phyloP scores from a whole-genome alignment of 768 basidiomycete genomes.

The Cystoderma amianthinum region DNA sequence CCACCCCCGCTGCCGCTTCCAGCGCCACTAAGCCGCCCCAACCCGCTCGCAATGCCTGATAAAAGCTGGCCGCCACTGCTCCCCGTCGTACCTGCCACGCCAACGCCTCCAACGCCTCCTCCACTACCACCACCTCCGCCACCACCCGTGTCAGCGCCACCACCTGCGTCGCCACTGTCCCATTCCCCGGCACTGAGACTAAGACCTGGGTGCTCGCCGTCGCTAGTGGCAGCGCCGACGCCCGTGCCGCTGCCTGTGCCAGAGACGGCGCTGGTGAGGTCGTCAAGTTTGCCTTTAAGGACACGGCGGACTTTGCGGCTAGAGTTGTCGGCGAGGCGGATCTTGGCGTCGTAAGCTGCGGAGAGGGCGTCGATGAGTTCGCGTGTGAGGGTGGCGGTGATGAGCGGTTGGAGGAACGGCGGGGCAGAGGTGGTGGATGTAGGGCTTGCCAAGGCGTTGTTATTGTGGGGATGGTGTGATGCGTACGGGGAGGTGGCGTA shows the following conservation, averaged over 20 bases:
- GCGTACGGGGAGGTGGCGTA: slow-evolving; percentile 2
- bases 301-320: slow-evolving; percentile 53
- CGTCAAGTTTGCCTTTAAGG: slow-evolving; percentile 54
- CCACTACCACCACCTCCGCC: slow-evolving; percentile 14
- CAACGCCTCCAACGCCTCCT: slow-evolving; percentile 16
- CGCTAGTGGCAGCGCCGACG: too few species aligned
- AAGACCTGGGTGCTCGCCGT: slow-evolving; percentile 14
- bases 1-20: slow-evolving; percentile 7
- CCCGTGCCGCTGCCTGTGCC: slow-evolving; percentile 21
- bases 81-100: slow-evolving; percentile 33
- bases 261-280: slow-evolving; percentile 27
- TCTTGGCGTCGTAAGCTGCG: slow-evolving; percentile 39
- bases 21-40: slow-evolving; percentile 12
- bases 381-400: slow-evolving; percentile 28
- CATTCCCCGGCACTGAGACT: slow-evolving; percentile 16
- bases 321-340: slow-evolving; percentile 38
- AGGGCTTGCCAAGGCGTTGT: neutral
- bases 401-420: neutral
- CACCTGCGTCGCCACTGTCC: slow-evolving; percentile 28
- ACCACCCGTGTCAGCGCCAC: slow-evolving; percentile 22
- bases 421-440: neutral
- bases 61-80: slow-evolving; percentile 46
- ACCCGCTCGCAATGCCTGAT: slow-evolving; percentile 38
- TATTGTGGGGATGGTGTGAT: slow-evolving; percentile 9
- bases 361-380: slow-evolving; percentile 40